A percentile compares a stretch with the other conserved stretches of the same genome.
Evolutionary conservation across 2,329 filamentous ascomycete species (phyloP).

Genomic region (Fusarium continuum): DNA sequence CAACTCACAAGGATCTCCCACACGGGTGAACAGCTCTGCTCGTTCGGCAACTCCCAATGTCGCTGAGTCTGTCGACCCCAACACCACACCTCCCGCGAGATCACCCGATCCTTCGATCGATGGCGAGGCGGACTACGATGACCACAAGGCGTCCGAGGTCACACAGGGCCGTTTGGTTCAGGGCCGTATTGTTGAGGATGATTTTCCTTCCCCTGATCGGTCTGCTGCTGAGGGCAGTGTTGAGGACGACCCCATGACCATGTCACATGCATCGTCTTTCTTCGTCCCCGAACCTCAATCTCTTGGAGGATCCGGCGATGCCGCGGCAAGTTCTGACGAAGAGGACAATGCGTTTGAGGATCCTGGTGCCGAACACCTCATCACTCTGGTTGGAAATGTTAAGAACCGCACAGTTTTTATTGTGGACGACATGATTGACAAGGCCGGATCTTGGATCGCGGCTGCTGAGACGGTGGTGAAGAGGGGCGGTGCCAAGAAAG

Average conservation of each 20-base stretch:
- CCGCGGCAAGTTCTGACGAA: conserved; percentile 83
- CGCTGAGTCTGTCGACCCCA: conserved; percentile 20
- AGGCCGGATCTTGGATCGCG: conserved; percentile 95
- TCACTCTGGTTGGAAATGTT: conserved; percentile 97
- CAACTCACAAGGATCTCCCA: conserved; percentile 57
- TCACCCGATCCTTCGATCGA: conserved; percentile 44
- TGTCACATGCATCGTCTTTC: conserved; percentile 81
- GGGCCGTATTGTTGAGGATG: conserved; percentile 94
- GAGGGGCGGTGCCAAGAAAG: conserved; percentile 87
- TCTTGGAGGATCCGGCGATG: conserved; percentile 86
- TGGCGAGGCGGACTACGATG: conserved; percentile 68
- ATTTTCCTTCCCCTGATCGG: conserved; percentile 81
- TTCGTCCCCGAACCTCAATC: conserved; percentile 75
- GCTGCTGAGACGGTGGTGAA: conserved; percentile 97
- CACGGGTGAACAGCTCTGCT: conserved; percentile 42
- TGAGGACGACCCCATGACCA: conserved; percentile 83
- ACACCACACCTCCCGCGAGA: conserved; percentile 34
- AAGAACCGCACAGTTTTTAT: conserved; percentile 89
- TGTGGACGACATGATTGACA: conserved; percentile 99
- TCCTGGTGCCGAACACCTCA: conserved; percentile 87
- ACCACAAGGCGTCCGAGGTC: conserved; percentile 86
- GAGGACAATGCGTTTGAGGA: conserved; percentile 90
- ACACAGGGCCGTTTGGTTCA: conserved; percentile 91
- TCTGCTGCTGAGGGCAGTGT: conserved; percentile 74
- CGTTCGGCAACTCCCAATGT: conserved; percentile 22